Evolutionary conservation across 768 basidiomycete species (phyloP), one percentile per base, ranked within the genome.

Genomic region (Pisolithus microcarpus): DNA sequence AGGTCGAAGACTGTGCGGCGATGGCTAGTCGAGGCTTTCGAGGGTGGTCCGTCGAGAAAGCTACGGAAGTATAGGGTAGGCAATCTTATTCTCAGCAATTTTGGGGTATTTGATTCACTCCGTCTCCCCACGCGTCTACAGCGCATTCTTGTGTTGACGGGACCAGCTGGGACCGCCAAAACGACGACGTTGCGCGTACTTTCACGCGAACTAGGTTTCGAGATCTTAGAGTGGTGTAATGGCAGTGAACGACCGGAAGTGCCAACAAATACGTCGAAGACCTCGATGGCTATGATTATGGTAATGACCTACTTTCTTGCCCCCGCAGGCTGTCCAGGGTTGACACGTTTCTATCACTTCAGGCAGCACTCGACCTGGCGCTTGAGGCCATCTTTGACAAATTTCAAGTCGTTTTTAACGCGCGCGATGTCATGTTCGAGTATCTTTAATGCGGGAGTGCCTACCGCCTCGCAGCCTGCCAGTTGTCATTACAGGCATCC

Each of bases 91-190:
- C 19, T 16, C 15, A 23, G 11, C 38, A 5, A 8, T 46, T 18
- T 10, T 43, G 34, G 13, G n/a, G n/a, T 6, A 10, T 16, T 51
- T 11, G 39, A 43, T 28, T 11, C 21, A 49, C 19, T 52, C 43
- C 18, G 54, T 4, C 18, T 11, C 13, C 15, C 13, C 34, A 26
- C n/a, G 19, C 28, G 21, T 43, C 43, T 15, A 21, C 51, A 97
- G 89, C 78, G 92, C 43, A 81, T 99, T 26, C 77, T 98, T 7
- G 80, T 81, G 0, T 69, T 99, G 10, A 87, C 88, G 3, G 95
- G 95, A 1, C 90, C 91, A 0, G 84, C 95, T 7, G 95, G 95
- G 1, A 80, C 83, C 0, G 95, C 82, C 0, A 99, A 99, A 72
- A 96, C 95, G 0, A 78, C 92, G 0, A 91, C 91, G 0, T 57